Percentiles rank a stretch among this genome's conserved stretches.
Evolutionary conservation across 148 eudicot genomes (phyloP).

Genomic region (Vaccinium darrowii): DNA sequence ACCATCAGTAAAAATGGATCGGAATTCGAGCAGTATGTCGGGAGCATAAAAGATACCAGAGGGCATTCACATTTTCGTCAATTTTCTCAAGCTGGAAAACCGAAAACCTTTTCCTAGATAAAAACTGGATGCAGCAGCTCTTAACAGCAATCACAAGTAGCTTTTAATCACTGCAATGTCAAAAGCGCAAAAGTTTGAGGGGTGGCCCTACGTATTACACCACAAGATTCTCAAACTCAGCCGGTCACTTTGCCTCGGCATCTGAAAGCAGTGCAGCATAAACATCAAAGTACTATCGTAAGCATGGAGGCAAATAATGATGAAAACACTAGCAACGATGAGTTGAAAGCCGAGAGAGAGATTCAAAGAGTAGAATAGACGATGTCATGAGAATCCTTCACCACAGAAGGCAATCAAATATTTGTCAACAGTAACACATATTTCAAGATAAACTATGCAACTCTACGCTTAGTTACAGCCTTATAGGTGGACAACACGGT

Average conservation of each 20-base stretch:
- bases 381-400: not conserved
- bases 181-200: conserved; percentile 18
- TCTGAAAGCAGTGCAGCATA: conserved; percentile 24
- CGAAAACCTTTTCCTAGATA: conserved; percentile 15
- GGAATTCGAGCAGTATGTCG: not conserved
- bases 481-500: not conserved
- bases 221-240: conserved; percentile 16
- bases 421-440: not conserved
- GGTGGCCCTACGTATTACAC: not conserved
- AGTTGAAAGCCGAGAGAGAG: not conserved
- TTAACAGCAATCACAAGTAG: conserved; percentile 20
- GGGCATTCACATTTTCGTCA: conserved; percentile 21
- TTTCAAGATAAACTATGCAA: not conserved
- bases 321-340: too few relatives aligned
- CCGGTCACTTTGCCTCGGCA: conserved; percentile 23
- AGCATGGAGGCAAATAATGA: not conserved
- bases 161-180: conserved; percentile 38
- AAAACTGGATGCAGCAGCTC: conserved; percentile 17
- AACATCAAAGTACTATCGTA: not conserved
- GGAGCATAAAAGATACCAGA: not conserved
- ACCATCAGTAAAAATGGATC: not conserved
- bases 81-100: conserved; percentile 5
- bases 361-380: not conserved
- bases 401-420: not conserved
- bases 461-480: not conserved